A percentile compares a stretch with the other conserved stretches of the same genome.
Evolutionary conservation across 2,329 filamentous ascomycete species (phyloP).

Genomic region (Fusarium nygamai): DNA sequence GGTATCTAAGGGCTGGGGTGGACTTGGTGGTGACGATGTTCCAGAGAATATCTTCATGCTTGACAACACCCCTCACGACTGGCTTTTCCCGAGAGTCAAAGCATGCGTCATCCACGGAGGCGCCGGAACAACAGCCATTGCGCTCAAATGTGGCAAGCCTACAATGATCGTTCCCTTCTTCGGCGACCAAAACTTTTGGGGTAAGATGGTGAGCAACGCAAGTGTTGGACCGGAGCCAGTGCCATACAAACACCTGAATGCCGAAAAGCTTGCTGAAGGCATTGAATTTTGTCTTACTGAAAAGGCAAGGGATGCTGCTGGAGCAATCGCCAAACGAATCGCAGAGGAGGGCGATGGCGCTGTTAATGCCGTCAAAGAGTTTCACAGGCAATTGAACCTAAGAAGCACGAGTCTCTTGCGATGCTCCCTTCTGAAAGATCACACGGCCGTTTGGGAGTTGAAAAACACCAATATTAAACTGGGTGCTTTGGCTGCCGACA

Average conservation of each 20-base stretch:
- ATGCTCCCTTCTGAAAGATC: conserved; percentile 72
- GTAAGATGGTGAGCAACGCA: conserved; percentile 71
- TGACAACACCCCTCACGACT: conserved; percentile 79
- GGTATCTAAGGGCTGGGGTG: conserved; percentile 81
- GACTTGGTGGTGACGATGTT: conserved; percentile 66
- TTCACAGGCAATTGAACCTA: conserved; percentile 69
- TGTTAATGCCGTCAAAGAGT: conserved; percentile 73
- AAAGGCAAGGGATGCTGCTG: conserved; percentile 66
- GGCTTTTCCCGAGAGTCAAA: conserved; percentile 74
- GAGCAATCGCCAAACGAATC: conserved; percentile 69
- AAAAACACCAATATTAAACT: conserved; percentile 69
- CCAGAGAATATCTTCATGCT: conserved; percentile 76
- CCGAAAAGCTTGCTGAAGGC: conserved; percentile 73
- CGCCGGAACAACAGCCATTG: conserved; percentile 79
- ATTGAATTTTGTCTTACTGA: conserved; percentile 74
- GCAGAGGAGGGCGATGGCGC: conserved; percentile 73
- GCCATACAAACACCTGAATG: conserved; percentile 73
- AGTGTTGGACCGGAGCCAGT: conserved; percentile 73
- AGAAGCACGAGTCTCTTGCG: conserved; percentile 65
- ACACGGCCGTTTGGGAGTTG: conserved; percentile 72
- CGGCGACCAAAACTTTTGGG: conserved; percentile 84
- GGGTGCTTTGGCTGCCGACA: conserved; percentile 71
- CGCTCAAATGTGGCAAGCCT: conserved; percentile 75
- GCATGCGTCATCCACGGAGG: conserved; percentile 81
- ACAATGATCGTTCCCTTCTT: conserved; percentile 85